Base-by-base conservation (phyloP, 106 monocot genomes). In the Gastrodia elata region DNA sequence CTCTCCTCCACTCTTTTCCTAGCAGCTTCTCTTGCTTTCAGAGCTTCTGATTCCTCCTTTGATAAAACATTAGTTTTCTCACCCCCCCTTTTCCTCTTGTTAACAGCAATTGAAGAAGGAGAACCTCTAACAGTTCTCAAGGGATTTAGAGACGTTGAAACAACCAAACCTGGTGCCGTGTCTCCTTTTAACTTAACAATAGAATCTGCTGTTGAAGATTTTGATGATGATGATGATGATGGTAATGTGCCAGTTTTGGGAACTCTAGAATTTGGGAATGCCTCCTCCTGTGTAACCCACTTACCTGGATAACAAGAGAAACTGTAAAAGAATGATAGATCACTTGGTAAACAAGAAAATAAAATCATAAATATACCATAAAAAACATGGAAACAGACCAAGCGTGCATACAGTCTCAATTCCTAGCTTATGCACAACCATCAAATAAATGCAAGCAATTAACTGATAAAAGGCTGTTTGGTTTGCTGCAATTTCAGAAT, bases 1-100 rank as follows among this genome's bases (percentile, higher is more conserved):
- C 91, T 85, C 49, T 87, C 83, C 42, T 91, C 91, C 52, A 91
- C 59, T 77, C 91, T 85, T 75, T 91, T 91, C 57, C 80, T 85
- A 33, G 91, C 91, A 36, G 91, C 91, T 74, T 87, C 91, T 48
- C 85, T 82, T 61, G 91, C 87, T 75, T 79, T 91, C 8, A 87
- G 74, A 40, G 91, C 91, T 9, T 77, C 80, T 18, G 73, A 76
- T 81, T 91, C 91, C 81, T 91, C 91, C 72, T 87, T 87, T 1
- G 87, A 81, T 43, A 81, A 33, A 24, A 27, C 71, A 57, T 87
- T 91, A 4, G 81, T 48, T 74, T 85, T 85, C 11, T 15, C 78
- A 71, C 81, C 75, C 38, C 75, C 87, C 71, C 91, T 74, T 75
- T 91, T 91, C 52, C 91, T 91, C 77, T 85, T 91, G 58, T 81